Conservation (phyloP, 108 stramenopile species). For the Phaeodactylum tricornutum region DNA sequence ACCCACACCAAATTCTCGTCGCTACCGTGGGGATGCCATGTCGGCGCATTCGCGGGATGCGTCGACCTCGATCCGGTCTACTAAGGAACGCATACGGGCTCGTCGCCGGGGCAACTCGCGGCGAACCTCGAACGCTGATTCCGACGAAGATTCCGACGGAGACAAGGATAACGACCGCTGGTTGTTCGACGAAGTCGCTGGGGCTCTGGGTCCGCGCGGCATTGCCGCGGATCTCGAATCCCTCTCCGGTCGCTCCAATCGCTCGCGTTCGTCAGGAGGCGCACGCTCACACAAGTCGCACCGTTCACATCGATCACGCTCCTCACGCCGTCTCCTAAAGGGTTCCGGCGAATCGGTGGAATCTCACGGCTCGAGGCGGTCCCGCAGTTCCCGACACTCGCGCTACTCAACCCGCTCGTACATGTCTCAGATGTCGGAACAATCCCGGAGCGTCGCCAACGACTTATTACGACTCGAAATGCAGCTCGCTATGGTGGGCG, state of each 20-base stretch:
- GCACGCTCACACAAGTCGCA: constrained; percentile 55
- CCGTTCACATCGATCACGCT: constrained; percentile 31
- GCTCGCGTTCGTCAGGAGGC: constrained; percentile 47
- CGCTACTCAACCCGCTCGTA: constrained; percentile 69
- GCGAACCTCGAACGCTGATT: background rate
- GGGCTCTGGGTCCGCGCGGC: constrained; percentile 68
- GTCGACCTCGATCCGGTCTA: constrained; percentile 19
- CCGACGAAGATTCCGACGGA: constrained; percentile 17
- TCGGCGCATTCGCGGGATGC: constrained; percentile 6
- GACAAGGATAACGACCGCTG: constrained; percentile 54
- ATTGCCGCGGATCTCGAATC: constrained; percentile 80
- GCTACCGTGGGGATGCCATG: constrained; percentile 8
- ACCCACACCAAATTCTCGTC: constrained; percentile 5
- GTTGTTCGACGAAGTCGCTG: constrained; percentile 78
- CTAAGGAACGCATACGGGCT: constrained; percentile 35
- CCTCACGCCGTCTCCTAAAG: constrained; percentile 9
- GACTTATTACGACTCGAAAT: constrained; percentile 76
- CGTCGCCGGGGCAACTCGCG: constrained; percentile 23
- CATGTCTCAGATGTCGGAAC: constrained; percentile 80
- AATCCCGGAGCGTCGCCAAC: constrained; percentile 77
- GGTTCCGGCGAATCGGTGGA: constrained; percentile 17
- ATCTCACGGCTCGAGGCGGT: constrained; percentile 40
- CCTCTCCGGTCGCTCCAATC: constrained; percentile 63
- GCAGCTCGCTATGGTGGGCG: constrained; percentile 81
- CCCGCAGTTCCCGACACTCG: constrained; percentile 51